Base-by-base conservation (phyloP, 441 rosid species). In the Arabidopsis hybrid region DNA sequence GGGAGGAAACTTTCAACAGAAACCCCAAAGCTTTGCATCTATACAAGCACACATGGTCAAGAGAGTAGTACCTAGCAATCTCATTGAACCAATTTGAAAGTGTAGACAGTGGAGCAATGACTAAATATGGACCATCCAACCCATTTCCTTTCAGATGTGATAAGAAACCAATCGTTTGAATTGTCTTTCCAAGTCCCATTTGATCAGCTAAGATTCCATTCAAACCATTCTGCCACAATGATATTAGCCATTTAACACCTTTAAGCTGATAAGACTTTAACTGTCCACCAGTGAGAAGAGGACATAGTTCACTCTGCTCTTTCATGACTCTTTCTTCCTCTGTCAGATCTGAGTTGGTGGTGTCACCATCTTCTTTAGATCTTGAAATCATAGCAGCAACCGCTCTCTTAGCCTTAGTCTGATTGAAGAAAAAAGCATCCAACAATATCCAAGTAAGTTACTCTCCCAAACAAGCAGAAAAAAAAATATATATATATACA, bases 111-210 rank as follows among this genome's bases (percentile, higher is more conserved):
- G 99, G 99, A 83, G 99, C 96, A 84, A 95, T 90, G 13, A 95
- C 83, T 40, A 95, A 78, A 83, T 85, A 95, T 10, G 99, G 98
- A 50, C 99, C 98, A 81, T 93, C 77, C 83, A 95, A 79, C 55
- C 95, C 89, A 42, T 91, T 91, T 71, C 92, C 96, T 79, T 86
- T 95, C 32, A 95, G 77, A 79, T 95, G 99, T 51, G 98, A 85
- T 42, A 95, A 88, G 76, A 95, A 95, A 62, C 92, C 93, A 69
- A 95, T 93, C 17, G 98, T 91, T 78, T 95, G 99, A 78, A 95
- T 93, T 2, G 99, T 93, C 89, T 95, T 95, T 78, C 99, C 99
- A n/a, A 95, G 93, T 12, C 99, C 99, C 99, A 92, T 95, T 82
- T 95, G 99, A 83, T 95, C 99, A 34, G 99, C 99, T 72, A 95